Conservation (phyloP, 257 asterid species). For the Euphrasia confusa region DNA sequence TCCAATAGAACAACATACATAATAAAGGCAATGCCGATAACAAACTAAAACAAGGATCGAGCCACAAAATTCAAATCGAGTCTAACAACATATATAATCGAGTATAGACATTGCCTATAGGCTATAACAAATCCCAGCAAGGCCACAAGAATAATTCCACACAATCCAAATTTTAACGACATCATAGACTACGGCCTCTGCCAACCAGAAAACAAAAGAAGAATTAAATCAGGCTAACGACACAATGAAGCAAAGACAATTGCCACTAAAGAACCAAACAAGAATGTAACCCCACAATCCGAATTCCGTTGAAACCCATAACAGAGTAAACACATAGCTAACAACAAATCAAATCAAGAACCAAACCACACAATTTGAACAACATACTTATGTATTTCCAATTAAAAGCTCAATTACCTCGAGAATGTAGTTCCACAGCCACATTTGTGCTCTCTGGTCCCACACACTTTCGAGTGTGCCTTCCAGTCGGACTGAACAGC, state of each 20-base stretch:
- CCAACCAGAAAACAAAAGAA: neutral
- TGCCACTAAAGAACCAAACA: neutral
- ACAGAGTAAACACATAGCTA: neutral
- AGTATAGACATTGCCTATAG: neutral
- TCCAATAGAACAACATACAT: neutral
- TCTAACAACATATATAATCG: neutral
- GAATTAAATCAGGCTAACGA: constrained; percentile 16
- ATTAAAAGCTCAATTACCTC: constrained; percentile 29
- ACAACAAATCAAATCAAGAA: neutral
- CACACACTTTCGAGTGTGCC: constrained; percentile 84
- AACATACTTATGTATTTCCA: too few species aligned
- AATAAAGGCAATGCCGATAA: neutral
- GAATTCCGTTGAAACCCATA: neutral
- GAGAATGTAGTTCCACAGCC: constrained; percentile 81
- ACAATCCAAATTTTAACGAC: too few species aligned
- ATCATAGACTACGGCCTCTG: too few species aligned
- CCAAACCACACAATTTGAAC: neutral
- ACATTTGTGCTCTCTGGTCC: constrained; percentile 77
- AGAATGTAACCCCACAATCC: neutral
- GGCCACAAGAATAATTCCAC: too few species aligned
- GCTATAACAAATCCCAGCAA: too few species aligned
- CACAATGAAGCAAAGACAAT: neutral
- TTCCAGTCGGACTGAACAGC: constrained; percentile 90
- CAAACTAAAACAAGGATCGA: neutral
- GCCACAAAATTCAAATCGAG: neutral